Conservation (phyloP, 2,329 filamentous ascomycete species). For the Didymellaceae sp. region DNA sequence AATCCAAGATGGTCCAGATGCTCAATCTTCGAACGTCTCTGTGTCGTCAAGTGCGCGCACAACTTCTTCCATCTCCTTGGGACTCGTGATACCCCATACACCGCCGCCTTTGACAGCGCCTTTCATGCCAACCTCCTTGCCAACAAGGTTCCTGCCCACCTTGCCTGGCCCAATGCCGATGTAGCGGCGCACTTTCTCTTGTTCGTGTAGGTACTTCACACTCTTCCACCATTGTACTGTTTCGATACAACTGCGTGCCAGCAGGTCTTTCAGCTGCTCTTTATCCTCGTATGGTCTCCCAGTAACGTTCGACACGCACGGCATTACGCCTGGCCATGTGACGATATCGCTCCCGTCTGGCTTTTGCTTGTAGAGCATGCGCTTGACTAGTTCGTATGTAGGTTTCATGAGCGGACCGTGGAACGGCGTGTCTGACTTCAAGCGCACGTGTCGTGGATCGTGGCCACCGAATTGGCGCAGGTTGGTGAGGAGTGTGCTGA, state of each 20-base stretch:
- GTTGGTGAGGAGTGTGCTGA: conserved; percentile 81
- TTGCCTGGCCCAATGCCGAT: conserved; percentile 93
- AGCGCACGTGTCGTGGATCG: conserved; percentile 83
- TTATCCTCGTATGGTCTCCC: conserved; percentile 77
- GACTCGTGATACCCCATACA: conserved; percentile 89
- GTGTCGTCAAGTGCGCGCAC: conserved; percentile 56
- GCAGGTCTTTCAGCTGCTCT: conserved; percentile 76
- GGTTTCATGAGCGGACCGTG: conserved; percentile 92
- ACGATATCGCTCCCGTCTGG: conserved; percentile 69
- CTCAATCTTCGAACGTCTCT: conserved; percentile 37
- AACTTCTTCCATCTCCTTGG: conserved; percentile 61
- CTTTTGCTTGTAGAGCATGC: conserved; percentile 67
- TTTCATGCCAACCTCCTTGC: conserved; percentile 92
- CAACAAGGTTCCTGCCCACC: conserved; percentile 89
- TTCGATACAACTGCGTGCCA: conserved; percentile 84
- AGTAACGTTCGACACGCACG: conserved; percentile 86
- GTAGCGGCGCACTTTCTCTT: conserved; percentile 82
- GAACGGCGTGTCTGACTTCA: conserved; percentile 89
- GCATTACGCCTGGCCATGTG: conserved; percentile 74
- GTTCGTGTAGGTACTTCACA: conserved; percentile 85
- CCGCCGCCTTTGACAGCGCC: conserved; percentile 85
- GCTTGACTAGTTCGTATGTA: conserved; percentile 75
- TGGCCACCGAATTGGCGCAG: conserved; percentile 89
- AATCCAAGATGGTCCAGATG: neutral
- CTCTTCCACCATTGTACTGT: conserved; percentile 96